phyloP scores from a whole-genome alignment of 257 asterid species.

The Petunia axillaris region DNA sequence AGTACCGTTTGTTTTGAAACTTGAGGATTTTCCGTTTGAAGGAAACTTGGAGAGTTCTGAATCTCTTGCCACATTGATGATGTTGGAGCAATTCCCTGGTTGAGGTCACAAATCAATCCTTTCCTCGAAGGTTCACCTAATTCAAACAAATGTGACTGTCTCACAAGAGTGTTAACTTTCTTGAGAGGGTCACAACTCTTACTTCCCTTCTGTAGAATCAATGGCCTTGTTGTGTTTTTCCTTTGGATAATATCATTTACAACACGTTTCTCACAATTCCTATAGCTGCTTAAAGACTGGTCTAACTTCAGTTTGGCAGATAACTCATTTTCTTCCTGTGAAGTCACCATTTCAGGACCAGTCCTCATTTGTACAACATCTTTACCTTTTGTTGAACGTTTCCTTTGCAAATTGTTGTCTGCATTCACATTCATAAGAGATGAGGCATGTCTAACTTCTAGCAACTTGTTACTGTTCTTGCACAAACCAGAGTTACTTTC shows the following conservation, averaged over 20 bases:
- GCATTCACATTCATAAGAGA: conserved; percentile 30
- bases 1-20: not conserved
- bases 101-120: not conserved
- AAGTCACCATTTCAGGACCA: not conserved
- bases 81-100: no score
- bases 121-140: not conserved
- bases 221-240: not conserved
- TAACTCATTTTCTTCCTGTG: not conserved
- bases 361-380: not conserved
- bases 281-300: conserved; percentile 54
- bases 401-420: conserved; percentile 30
- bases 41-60: not conserved
- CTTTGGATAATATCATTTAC: conserved; percentile 23
- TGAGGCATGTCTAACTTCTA: conserved; percentile 38
- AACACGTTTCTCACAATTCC: conserved; percentile 28
- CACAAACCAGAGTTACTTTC: conserved; percentile 31
- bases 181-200: conserved; percentile 1
- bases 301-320: conserved; percentile 43
- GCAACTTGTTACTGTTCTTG: conserved; percentile 31
- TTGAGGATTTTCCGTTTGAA: not conserved
- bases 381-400: conserved; percentile 28
- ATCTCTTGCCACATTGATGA: not conserved
- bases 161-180: not conserved
- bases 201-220: conserved; percentile 14
- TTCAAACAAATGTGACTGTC: not conserved